Evolutionary conservation across 495 filamentous ascomycete genomes (phyloP).

Genomic region (Endocarpon pusillum): DNA sequence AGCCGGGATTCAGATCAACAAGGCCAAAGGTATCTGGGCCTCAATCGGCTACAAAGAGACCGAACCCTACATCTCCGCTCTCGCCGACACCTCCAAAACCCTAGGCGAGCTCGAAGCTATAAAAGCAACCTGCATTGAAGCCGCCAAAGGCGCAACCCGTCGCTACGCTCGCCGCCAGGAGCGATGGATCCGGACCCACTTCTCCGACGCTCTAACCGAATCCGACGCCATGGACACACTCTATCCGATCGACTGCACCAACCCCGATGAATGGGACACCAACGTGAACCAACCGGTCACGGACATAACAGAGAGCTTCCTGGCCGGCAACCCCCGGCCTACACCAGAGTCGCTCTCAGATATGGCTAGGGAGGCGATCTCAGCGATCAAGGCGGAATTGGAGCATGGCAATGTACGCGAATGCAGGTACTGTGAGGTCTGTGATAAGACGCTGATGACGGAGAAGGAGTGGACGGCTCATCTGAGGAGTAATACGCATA

Average conservation of each 20-base stretch:
- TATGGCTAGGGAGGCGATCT: conserved; percentile 35
- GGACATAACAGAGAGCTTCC: conserved; percentile 40
- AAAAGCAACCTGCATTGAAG: conserved; percentile 29
- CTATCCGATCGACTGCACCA: conserved; percentile 60
- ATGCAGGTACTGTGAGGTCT: conserved; percentile 49
- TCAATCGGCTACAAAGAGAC: conserved; percentile 94
- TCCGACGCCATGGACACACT: conserved; percentile 33
- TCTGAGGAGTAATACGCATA: conserved; percentile 48
- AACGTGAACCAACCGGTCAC: conserved; percentile 47
- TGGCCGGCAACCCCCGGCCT: conserved; percentile 37
- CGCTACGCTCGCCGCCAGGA: conserved; percentile 76
- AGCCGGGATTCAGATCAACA: conserved; percentile 40
- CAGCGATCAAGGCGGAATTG: conserved; percentile 31
- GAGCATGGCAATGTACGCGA: conserved; percentile 25
- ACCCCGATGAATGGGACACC: conserved; percentile 35
- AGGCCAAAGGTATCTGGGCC: conserved; percentile 74
- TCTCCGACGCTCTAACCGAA: conserved; percentile 44
- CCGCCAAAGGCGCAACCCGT: conserved; percentile 59
- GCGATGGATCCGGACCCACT: conserved; percentile 72
- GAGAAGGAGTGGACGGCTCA: conserved; percentile 65
- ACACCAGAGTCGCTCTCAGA: conserved; percentile 43
- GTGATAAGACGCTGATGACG: conserved; percentile 46
- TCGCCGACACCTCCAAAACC: conserved; percentile 18
- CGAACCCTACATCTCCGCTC: conserved; percentile 43
- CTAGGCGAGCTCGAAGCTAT: conserved; percentile 26